Evolutionary conservation across 768 basidiomycete genomes (phyloP).

Genomic region (Tephrocybe sp.): DNA sequence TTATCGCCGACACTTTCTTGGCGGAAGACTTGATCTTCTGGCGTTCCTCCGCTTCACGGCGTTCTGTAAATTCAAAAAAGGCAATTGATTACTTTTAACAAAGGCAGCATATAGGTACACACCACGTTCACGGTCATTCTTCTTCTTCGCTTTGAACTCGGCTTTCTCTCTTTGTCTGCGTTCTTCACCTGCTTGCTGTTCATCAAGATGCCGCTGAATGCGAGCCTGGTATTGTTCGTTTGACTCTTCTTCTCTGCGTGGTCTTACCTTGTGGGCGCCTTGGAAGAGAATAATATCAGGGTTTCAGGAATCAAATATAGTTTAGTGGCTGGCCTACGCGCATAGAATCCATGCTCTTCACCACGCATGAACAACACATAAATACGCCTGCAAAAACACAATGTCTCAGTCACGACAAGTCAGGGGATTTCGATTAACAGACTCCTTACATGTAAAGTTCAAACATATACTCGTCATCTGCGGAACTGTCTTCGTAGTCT

Average conservation of each 20-base stretch:
- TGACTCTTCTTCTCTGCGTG: constrained; percentile 37
- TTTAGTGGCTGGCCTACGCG: constrained; percentile 1
- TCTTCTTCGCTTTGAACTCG: constrained; percentile 42
- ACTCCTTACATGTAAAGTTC: constrained; percentile 40
- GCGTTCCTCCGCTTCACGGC: constrained; percentile 52
- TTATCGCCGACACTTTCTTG: constrained; percentile 56
- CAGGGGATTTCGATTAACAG: background rate
- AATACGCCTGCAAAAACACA: constrained; percentile 21
- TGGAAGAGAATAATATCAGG: constrained; percentile 4
- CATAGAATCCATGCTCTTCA: constrained; percentile 15
- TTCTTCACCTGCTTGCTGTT: constrained; percentile 51
- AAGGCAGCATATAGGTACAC: background rate
- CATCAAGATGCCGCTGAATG: constrained; percentile 46
- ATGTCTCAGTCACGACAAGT: constrained; percentile 6
- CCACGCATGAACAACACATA: constrained; percentile 45
- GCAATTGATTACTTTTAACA: no score
- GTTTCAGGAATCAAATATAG: background rate
- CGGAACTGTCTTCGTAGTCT: constrained; percentile 35
- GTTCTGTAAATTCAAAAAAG: constrained; percentile 48
- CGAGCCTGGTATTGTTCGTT: constrained; percentile 53
- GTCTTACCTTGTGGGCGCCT: constrained; percentile 17
- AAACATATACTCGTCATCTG: constrained; percentile 25
- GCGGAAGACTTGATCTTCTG: constrained; percentile 51
- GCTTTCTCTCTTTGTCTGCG: constrained; percentile 50
- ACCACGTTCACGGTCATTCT: constrained; percentile 47